These are phyloP conservation scores for Aspergillus persii DNA, from an alignment of 2,329 filamentous ascomycete species.

Conservation along the genomic window DNA sequence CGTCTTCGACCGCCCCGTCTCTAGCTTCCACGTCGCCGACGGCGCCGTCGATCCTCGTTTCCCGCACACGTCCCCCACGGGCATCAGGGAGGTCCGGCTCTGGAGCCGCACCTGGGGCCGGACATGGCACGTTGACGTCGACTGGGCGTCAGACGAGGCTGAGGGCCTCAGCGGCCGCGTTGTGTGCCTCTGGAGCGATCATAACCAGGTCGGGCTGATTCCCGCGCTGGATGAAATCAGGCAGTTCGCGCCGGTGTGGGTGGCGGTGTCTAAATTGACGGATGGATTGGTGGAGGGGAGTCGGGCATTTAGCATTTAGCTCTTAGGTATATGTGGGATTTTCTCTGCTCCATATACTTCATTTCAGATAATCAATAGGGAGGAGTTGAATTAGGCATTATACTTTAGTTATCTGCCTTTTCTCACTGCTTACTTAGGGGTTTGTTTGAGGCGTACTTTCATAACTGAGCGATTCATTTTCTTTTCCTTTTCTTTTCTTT, in stretches of 20 bases:
- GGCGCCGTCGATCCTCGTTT: conserved; percentile 64
- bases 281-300: conserved; percentile 80
- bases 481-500: no score
- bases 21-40: conserved; percentile 62
- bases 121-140: conserved; percentile 72
- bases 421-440: no score
- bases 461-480: no score
- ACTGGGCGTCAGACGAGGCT: conserved; percentile 49
- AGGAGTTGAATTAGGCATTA: no score
- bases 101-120: conserved; percentile 80
- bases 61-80: conserved; percentile 60
- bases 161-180: conserved; percentile 61
- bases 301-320: conserved; percentile 56
- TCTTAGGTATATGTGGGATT: not conserved
- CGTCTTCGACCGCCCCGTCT: conserved; percentile 66
- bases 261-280: conserved; percentile 68
- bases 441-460: no score
- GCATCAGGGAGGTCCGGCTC: conserved; percentile 67
- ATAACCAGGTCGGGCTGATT: conserved; percentile 67
- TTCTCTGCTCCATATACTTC: no score
- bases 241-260: conserved; percentile 77
- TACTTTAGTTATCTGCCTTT: no score
- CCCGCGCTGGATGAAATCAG: conserved; percentile 79
- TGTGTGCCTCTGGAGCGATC: conserved; percentile 84
- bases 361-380: no score